Conservation (phyloP, 2,329 filamentous ascomycete species). For the Neofusicoccum parvum region DNA sequence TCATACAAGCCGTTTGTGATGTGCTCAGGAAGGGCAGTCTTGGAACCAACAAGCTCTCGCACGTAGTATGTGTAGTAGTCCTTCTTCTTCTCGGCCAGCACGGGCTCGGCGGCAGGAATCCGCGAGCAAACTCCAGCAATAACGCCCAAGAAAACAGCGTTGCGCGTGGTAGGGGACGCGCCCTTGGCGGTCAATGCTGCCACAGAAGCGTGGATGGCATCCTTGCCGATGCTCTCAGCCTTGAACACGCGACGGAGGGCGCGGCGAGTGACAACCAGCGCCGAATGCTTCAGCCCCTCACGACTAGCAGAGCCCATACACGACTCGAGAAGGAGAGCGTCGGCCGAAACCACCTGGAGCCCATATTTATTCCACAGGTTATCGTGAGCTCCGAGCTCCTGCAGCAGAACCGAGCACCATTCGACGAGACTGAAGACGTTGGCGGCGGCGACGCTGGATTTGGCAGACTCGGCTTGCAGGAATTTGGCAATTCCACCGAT, state of each 20-base stretch:
- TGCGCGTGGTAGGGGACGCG: slow-evolving; percentile 63
- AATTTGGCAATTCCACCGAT: slow-evolving; percentile 67
- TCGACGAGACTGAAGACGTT: slow-evolving; percentile 88
- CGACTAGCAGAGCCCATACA: slow-evolving; percentile 64
- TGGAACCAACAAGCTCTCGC: slow-evolving; percentile 82
- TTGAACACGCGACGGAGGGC: slow-evolving; percentile 75
- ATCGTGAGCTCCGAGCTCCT: slow-evolving; percentile 64
- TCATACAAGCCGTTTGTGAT: slow-evolving; percentile 73
- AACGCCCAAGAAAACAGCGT: slow-evolving; percentile 79
- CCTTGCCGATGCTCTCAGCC: slow-evolving; percentile 58
- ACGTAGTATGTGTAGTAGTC: slow-evolving; percentile 81
- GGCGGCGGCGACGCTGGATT: slow-evolving; percentile 73
- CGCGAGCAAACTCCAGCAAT: slow-evolving; percentile 85
- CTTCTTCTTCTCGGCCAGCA: slow-evolving; percentile 67
- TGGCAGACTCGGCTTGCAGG: slow-evolving; percentile 72
- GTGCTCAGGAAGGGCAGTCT: slow-evolving; percentile 69
- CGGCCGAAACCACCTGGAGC: slow-evolving; percentile 65
- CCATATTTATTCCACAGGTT: slow-evolving; percentile 66
- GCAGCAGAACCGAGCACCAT: slow-evolving; percentile 82
- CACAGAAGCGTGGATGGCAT: slow-evolving; percentile 65
- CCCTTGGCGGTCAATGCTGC: slow-evolving; percentile 69
- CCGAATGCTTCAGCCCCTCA: slow-evolving; percentile 68
- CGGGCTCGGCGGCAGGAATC: slow-evolving; percentile 62
- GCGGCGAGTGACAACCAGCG: slow-evolving; percentile 75
- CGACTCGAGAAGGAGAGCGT: slow-evolving; percentile 75